phyloP scores from a whole-genome alignment of 148 eudicot species.

The Rhododendron ovatum region DNA sequence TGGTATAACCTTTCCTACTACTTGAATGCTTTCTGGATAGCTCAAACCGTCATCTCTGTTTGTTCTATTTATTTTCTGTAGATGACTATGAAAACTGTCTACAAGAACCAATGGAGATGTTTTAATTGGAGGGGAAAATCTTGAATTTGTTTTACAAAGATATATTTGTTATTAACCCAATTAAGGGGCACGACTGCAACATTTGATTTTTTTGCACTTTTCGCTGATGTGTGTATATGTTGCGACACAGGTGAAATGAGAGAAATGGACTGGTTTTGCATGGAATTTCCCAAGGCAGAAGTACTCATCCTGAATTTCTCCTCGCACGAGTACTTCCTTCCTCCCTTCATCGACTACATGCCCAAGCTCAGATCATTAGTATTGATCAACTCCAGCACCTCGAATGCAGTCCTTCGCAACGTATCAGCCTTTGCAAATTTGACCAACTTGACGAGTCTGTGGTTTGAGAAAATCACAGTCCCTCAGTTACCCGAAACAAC shows the following conservation, averaged over 20 bases:
- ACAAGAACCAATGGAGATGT: background rate
- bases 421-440: constrained; percentile 39
- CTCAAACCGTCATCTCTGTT: background rate
- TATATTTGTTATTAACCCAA: background rate
- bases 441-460: constrained; percentile 61
- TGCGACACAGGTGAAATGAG: constrained; percentile 58
- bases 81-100: background rate
- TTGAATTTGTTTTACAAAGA: background rate
- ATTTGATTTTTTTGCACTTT: background rate
- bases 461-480: constrained; percentile 63
- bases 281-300: constrained; percentile 82
- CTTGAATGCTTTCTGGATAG: background rate
- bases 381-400: constrained; percentile 49
- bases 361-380: constrained; percentile 62
- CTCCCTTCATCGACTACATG: constrained; percentile 71
- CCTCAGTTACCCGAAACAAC: constrained; percentile 50
- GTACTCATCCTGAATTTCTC: constrained; percentile 70
- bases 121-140: background rate
- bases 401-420: constrained; percentile 55
- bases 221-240: background rate
- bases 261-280: constrained; percentile 59
- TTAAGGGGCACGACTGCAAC: background rate
- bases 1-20: background rate
- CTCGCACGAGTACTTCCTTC: constrained; percentile 55
- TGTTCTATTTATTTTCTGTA: background rate